These are phyloP conservation scores for Trametes elegans DNA, from an alignment of 768 basidiomycete species.

Conservation along the genomic window DNA sequence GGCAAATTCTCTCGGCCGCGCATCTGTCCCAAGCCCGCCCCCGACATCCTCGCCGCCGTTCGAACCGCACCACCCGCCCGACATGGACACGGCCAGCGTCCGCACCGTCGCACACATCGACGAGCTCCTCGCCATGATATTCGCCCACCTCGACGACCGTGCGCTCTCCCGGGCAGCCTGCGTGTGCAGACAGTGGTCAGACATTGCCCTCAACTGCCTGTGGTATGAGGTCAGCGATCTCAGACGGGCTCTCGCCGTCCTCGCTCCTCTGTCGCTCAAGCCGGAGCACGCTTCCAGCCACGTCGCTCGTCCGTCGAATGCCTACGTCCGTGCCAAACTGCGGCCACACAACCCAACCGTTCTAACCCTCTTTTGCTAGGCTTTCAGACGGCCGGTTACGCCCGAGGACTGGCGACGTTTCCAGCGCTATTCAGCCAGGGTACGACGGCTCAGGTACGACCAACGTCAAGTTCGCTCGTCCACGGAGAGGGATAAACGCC, in stretches of 20 bases:
- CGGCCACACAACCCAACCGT: neutral
- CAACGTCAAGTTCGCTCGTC: conserved; percentile 11
- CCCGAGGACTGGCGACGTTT: conserved; percentile 55
- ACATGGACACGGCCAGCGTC: conserved; percentile 6
- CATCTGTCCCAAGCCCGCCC: conserved; percentile 3
- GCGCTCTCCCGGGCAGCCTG: conserved; percentile 34
- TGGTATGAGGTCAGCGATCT: conserved; percentile 56
- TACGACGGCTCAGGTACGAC: conserved; percentile 24
- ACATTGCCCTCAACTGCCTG: conserved; percentile 53
- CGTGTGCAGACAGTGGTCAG: conserved; percentile 59
- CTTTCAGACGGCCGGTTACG: conserved; percentile 35
- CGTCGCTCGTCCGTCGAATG: neutral
- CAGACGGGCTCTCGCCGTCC: conserved; percentile 43
- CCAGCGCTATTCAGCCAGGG: conserved; percentile 42
- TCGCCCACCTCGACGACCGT: conserved; percentile 24
- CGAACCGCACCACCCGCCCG: neutral
- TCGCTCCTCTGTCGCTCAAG: conserved; percentile 42
- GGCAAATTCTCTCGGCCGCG: conserved; percentile 14
- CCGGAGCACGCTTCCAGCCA: conserved; percentile 11
- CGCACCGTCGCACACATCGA: conserved; percentile 15
- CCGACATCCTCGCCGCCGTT: neutral
- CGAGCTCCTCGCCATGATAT: conserved; percentile 26
- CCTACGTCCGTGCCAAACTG: conserved; percentile 12
- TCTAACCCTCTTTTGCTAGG: conserved; percentile 12
- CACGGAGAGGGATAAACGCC: conserved; percentile 9